These are phyloP conservation scores for Leccinum solheimii DNA, from an alignment of 1,284 basidiomycete genomes.

Conservation along the genomic window DNA sequence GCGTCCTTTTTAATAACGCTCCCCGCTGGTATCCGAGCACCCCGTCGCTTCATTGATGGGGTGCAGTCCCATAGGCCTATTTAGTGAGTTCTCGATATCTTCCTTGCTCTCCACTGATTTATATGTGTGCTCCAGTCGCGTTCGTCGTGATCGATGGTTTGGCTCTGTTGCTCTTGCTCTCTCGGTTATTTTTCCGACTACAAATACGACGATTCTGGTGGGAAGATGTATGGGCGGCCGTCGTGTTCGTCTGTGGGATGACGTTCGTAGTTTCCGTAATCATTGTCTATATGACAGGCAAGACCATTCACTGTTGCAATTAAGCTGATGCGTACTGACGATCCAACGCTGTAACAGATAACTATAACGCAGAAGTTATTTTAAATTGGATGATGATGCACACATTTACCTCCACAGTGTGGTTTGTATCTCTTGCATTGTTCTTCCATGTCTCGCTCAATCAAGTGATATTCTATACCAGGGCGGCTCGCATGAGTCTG, in stretches of 20 bases:
- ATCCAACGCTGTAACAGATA: neutral
- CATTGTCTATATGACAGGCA: neutral
- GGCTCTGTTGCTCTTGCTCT: neutral
- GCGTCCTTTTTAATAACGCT: neutral
- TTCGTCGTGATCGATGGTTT: neutral
- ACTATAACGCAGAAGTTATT: neutral
- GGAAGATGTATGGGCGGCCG: constrained; percentile 23
- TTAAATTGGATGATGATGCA: neutral
- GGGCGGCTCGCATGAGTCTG: neutral
- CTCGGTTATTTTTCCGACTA: constrained; percentile 15
- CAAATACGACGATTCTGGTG: constrained; percentile 18
- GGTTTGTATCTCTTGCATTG: neutral
- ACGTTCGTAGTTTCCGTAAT: neutral
- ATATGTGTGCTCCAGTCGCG: neutral
- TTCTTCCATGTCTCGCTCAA: neutral
- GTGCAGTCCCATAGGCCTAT: neutral
- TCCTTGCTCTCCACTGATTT: neutral
- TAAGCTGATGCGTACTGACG: neutral
- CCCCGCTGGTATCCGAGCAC: neutral
- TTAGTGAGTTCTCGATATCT: neutral
- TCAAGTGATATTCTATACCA: neutral
- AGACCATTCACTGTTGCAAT: neutral
- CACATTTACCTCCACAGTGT: neutral
- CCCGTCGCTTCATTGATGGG: neutral
- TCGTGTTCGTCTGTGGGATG: neutral